Base-by-base conservation (phyloP, 176 grass and related monocot genomes). In the Avena atlantica region DNA sequence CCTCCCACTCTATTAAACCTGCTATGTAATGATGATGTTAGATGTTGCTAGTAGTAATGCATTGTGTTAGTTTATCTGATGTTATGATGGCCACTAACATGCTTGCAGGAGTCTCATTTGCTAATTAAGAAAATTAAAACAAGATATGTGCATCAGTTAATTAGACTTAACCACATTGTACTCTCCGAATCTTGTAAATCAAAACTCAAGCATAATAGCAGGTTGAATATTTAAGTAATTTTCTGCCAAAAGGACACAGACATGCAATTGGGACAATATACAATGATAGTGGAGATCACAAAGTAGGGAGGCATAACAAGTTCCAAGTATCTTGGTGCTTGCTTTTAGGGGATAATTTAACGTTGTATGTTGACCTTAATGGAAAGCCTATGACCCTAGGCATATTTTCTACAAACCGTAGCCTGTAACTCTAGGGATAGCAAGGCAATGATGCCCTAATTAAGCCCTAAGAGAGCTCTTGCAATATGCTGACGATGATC, bases 381-480 rank as follows among this genome's bases (percentile, higher is more conserved):
- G 79, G 79, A 81, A 81, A 81, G 79, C 79, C 79, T 81, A 81
- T 67, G 78, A 81, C 23, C 44, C 44, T 81, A 81, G 5, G 23
- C 45, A 67, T 51, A 49, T 67, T 81, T 81, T 50, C 42, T 67
- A 49, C 25, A 51, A 45, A 81, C 61, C 3, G 10, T n/a, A 13
- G 44, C 44, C 9, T 80, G 78, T 80, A 63, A 50, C 29, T 81
- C 48, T 23, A 51, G 79, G 67, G 48, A 15, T 34, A 55, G 24
- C 45, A 67, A 67, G 61, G 45, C 16, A 45, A 67, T 67, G 79
- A 67, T 12, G 44, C 13, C 59, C 59, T 81, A 77, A 77, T 56
- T 77, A 31, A 51, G 44, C 24, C 61, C 61, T 81, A 66, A 66
- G 23, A 76, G 7, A 75, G 49, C 45, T 47, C 72, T 52, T 75